Evolutionary conservation across 2,329 filamentous ascomycete genomes (phyloP), one percentile per base, ranked within the genome.

Genomic region (Verticillium longisporum): DNA sequence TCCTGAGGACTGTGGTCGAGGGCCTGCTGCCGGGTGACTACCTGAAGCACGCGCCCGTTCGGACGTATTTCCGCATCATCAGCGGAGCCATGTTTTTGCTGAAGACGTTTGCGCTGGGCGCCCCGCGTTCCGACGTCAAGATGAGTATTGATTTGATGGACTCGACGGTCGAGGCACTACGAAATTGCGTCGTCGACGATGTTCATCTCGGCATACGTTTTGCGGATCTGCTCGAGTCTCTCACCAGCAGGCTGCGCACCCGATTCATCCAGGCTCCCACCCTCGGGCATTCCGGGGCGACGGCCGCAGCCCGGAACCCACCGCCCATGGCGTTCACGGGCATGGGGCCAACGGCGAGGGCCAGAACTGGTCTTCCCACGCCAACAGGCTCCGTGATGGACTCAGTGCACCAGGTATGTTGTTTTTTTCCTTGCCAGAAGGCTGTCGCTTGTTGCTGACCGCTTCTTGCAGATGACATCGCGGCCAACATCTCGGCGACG

Each of bases 1-100:
- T 95, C n/a, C 78, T 95, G 11, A 82, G 84, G 57, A 88, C 88
- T 0, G 90, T 95, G 0, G 89, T 93, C 7, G 86, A 94, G 26
- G 89, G 89, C 2, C 80, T 95, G 18, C 79, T 90, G 4, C 89
- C 90, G 0, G 84, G 84, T 6, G 88, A 88, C 45, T 92, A 90
- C 67, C 85, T 95, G 55, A 91, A 91, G 70, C 91, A 94, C 69
- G 90, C 90, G 0, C 91, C 91, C 0, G 91, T 95, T 4, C 83
- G 91, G 56, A 94, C 91, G 0, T 94, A 94, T 72, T 93, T 95
- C 76, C 86, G 91, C 61, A 94, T 95, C 71, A 91, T 94, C 65
- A 91, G 88, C 61, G 90, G 91, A 4, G 89, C 90, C 64, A 93
- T 94, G 84, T 93, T 95, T 69, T 74, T 95, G 18, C 82, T 95